Base-by-base conservation (phyloP, 352 stramenopile species). In the Pythium volutum region DNA sequence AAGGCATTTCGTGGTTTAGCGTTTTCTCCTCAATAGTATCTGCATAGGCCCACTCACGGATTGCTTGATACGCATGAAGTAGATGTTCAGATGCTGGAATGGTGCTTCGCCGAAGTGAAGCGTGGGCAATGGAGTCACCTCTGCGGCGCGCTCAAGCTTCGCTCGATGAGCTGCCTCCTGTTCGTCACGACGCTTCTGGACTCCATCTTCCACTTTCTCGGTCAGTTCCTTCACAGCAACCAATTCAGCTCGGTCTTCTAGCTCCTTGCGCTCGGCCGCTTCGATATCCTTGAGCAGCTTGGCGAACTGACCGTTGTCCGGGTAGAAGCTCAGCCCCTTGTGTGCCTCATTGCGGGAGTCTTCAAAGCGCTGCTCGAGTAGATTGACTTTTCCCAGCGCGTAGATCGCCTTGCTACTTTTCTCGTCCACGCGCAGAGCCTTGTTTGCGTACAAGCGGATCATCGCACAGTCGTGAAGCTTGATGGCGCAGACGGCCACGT, bases 401-500 rank as follows among this genome's bases (percentile, higher is more conserved):
- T 95, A 91, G 51, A 90, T 56, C 1, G 85, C 83, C 58, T 95
- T 95, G 14, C 48, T 71, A 10, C 72, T 79, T 8, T 46, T 16
- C 15, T 74, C 43, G 11, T 89, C 66, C 2, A 87, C 75, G 0
- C 56, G 67, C 20, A 93, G 65, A 7, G 83, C 77, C n/a, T 87
- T 84, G 20, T 55, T 48, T 5, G 83, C 73, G 49, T 87, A 91
- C 61, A 86, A 67, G 1, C 72, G 75, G 27, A 91, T 78, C n/a
- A 74, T 15, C 11, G 79, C 73, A 10, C 70, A 46, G 33, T 87
- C 70, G 33, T 74, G 69, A 58, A 88, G 53, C 57, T 92, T 95
- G 48, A 95, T 73, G 12, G 70, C 83, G 46, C 85, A 95, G 29
- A 95, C 74, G 2, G 85, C 83, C 7, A 91, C 60, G 60, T 95